Evolutionary conservation across 345 rosid genomes (phyloP).

Genomic region (Murraya koenigii): DNA sequence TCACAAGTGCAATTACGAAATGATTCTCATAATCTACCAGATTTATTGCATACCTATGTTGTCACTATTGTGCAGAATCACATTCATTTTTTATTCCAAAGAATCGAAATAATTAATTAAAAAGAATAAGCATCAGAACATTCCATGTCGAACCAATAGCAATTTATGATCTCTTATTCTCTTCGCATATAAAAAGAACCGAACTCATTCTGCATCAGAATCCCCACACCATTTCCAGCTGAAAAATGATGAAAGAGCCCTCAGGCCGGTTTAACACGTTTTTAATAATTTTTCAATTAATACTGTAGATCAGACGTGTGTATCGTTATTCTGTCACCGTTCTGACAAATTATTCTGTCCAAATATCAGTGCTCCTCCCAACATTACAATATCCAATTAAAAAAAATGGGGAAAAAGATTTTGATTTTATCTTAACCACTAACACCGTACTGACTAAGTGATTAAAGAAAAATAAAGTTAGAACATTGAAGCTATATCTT

Average conservation of each 20-base stretch:
- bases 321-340: too few species aligned
- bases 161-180: neutral
- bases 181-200: neutral
- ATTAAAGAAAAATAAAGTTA: neutral
- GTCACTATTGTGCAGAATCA: constrained; percentile 7
- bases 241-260: neutral
- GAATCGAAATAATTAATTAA: constrained; percentile 8
- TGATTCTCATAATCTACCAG: neutral
- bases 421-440: neutral
- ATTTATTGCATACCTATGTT: neutral
- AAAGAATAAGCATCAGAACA: constrained; percentile 2
- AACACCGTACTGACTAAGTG: neutral
- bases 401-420: neutral
- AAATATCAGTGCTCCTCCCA: neutral
- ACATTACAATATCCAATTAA: neutral
- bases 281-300: too few species aligned
- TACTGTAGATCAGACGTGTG: too few species aligned
- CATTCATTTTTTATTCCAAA: neutral
- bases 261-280: too few species aligned
- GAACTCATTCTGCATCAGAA: too few species aligned
- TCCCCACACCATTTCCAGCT: too few species aligned
- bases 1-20: neutral
- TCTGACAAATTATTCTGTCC: too few species aligned
- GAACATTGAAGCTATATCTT: neutral
- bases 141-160: neutral